phyloP scores from a whole-genome alignment of 2,329 filamentous ascomycete genomes.

The Raffaelea ambrosiae region DNA sequence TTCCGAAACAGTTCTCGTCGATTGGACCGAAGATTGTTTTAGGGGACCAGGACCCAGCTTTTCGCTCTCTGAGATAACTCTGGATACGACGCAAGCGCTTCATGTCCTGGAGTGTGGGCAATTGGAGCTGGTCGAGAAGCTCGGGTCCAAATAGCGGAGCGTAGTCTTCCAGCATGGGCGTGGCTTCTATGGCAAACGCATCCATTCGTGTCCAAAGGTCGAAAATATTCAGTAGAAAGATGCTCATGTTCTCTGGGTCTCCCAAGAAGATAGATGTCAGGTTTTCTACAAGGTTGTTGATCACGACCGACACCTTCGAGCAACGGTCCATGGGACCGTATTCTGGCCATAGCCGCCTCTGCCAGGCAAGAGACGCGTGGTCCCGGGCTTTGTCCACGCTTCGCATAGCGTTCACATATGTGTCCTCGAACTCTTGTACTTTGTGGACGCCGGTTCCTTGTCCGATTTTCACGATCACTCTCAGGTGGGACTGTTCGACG shows the following conservation, averaged over 20 bases:
- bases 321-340: too few relatives aligned
- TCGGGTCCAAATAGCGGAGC: constrained; percentile 40
- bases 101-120: constrained; percentile 40
- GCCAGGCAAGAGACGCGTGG: too few relatives aligned
- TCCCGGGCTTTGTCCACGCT: too few relatives aligned
- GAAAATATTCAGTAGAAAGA: constrained; percentile 44
- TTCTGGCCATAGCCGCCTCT: too few relatives aligned
- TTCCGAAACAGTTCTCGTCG: constrained; percentile 32
- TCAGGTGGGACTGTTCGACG: too few relatives aligned
- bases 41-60: constrained; percentile 10
- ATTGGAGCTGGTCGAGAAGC: constrained; percentile 45
- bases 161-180: constrained; percentile 40
- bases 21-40: constrained; percentile 42
- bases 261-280: too few relatives aligned
- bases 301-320: too few relatives aligned
- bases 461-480: too few relatives aligned
- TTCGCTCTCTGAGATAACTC: constrained; percentile 34
- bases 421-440: too few relatives aligned
- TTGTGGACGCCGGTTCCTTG: too few relatives aligned
- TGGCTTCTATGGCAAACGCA: constrained; percentile 27
- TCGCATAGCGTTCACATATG: too few relatives aligned
- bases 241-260: constrained; percentile 37
- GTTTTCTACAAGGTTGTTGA: too few relatives aligned
- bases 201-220: constrained; percentile 53
- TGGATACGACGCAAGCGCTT: constrained; percentile 40